A percentile compares a stretch with the other conserved stretches of the same genome.
phyloP scores from a whole-genome alignment of 129 eudicot species.

The Chrysanthemum lavandulifolium region DNA sequence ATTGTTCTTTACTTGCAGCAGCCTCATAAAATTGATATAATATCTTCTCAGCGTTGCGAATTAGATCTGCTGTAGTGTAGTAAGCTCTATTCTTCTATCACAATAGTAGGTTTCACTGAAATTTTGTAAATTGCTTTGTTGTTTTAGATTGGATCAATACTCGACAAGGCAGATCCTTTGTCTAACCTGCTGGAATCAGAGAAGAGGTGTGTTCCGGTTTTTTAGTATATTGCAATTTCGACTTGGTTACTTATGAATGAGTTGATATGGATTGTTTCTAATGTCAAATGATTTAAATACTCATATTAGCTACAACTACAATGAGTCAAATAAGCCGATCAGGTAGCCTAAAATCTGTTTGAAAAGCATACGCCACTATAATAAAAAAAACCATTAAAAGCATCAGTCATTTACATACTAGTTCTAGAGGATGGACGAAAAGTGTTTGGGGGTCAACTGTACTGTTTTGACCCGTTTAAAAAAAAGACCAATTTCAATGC shows the following conservation, averaged over 20 bases:
- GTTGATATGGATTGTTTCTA: background rate
- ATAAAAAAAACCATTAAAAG: too few relatives aligned
- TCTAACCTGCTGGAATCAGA: slow-evolving; percentile 25
- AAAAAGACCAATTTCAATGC: background rate
- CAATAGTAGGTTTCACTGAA: background rate
- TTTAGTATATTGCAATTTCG: background rate
- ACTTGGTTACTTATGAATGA: background rate
- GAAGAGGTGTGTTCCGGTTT: slow-evolving; percentile 29
- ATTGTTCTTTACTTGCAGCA: background rate
- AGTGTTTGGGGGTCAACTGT: too few relatives aligned
- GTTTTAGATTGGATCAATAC: slow-evolving; percentile 37
- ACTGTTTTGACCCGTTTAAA: too few relatives aligned
- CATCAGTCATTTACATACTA: too few relatives aligned
- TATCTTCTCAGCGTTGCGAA: background rate
- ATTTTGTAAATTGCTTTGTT: background rate
- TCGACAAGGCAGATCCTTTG: slow-evolving; percentile 17
- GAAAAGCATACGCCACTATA: background rate
- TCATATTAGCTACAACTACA: background rate
- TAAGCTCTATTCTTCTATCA: background rate
- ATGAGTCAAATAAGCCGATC: background rate
- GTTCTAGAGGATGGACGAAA: too few relatives aligned
- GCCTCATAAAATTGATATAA: background rate
- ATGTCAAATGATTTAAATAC: background rate
- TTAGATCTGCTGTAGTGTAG: background rate
- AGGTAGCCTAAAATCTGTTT: background rate